Percentiles rank a stretch among this genome's conserved stretches.
phyloP scores from a whole-genome alignment of 1,139 yeast species.

The Lodderomyces margitis region DNA sequence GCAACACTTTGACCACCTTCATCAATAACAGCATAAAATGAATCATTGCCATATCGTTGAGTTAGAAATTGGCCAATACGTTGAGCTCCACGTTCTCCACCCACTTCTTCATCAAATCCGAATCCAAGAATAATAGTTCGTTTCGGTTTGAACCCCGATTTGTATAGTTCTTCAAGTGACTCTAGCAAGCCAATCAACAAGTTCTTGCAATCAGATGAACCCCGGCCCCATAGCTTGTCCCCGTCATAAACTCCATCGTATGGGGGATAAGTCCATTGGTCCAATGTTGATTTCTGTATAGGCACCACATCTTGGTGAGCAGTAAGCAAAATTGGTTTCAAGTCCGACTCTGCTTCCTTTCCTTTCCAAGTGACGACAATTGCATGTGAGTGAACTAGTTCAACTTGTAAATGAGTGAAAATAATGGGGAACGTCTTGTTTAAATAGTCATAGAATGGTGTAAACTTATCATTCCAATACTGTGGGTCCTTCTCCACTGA shows the following conservation, averaged over 20 bases:
- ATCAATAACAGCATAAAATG: conserved; percentile 38
- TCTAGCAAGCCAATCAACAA: conserved; percentile 42
- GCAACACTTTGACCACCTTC: conserved; percentile 38
- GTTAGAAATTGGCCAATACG: conserved; percentile 26
- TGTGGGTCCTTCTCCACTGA: conserved; percentile 31
- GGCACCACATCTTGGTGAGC: conserved; percentile 50
- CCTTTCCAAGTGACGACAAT: conserved; percentile 33
- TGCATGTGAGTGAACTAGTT: conserved; percentile 26
- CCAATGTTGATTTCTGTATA: conserved; percentile 30
- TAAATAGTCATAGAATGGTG: conserved; percentile 29
- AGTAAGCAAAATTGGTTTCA: conserved; percentile 37
- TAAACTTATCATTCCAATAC: conserved; percentile 28
- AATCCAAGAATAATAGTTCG: conserved; percentile 42
- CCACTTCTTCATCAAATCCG: conserved; percentile 46
- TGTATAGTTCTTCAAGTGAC: conserved; percentile 37
- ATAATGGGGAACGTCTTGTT: conserved; percentile 31
- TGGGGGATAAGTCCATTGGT: conserved; percentile 43
- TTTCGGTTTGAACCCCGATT: conserved; percentile 32
- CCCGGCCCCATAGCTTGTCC: conserved; percentile 44
- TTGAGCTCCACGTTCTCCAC: conserved; percentile 32
- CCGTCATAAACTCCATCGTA: conserved; percentile 44
- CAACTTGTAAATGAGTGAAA: conserved; percentile 22
- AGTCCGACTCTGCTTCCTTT: conserved; percentile 11
- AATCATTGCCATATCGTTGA: conserved; percentile 33
- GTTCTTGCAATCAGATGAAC: conserved; percentile 46